Base-by-base conservation (phyloP, 495 filamentous ascomycete genomes). In the Penicillium ochrochloron region DNA sequence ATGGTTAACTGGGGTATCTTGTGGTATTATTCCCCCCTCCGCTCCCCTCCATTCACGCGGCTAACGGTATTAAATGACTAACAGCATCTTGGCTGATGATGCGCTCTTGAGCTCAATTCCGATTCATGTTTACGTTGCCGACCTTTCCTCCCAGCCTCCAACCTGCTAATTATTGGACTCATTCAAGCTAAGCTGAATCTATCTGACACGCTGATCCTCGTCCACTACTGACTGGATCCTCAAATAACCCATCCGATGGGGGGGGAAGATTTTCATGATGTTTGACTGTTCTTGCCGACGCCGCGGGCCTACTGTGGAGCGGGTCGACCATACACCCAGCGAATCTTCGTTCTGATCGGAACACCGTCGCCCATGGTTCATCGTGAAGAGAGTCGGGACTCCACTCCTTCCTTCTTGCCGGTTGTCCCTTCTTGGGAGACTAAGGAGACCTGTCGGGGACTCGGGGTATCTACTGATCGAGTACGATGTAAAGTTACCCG, bases 41-140 rank as follows among this genome's bases (percentile, higher is more conserved):
- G n/a, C n/a, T n/a, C n/a, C n/a, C n/a, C 17, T 44, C 41, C 41
- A 8, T 46, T 11, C n/a, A 21, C n/a, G 10, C 42, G n/a, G 41
- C 41, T 44, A 44, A 21, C 42, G 12, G 42, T 46, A 48, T 48
- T 48, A 48, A 48, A 63, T 65, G 46, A 65, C 57, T 61, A 65
- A 64, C 46, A 34, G 31, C 58, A 37, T 53, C 59, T 53, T 62
- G 64, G 63, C 64, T 51, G 65, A 58, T 61, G 61, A 37, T 62
- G 54, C 41, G 19, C 42, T 62, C 52, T 50, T 57, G 34, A 56
- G 19, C 21, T 44, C 54, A 35, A 15, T 50, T 21, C 42, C n/a
- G n/a, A 21, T 25, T 48, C 44, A 48, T 48, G 44, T 48, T 48
- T 48, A 48, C 44, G 21, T 48, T 25, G 8, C 44, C 21, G 44